Evolutionary conservation across 148 eudicot species (phyloP), one percentile per base, ranked within the genome.

Genomic region (Dianthus caryophyllus): DNA sequence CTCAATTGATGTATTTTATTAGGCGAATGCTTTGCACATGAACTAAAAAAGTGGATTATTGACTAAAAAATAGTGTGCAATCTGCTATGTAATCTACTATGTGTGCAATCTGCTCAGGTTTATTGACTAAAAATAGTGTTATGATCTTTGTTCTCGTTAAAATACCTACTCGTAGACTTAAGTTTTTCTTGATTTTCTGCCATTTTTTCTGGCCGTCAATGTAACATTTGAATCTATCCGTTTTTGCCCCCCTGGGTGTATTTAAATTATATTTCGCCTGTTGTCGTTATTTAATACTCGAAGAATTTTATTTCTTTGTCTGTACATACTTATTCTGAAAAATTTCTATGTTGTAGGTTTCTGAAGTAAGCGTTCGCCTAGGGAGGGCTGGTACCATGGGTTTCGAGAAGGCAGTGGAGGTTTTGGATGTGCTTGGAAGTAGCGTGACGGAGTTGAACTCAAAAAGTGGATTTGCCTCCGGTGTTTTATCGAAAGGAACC

Each of bases 401-500:
- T 59, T 65, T 89, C 33, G 94, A 87, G 71, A 87, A 76, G 74
- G 96, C 96, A 46, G 90, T 90, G 33, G 91, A 93, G 65, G 98
- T 87, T 47, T 71, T 93, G 33, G 98, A 93, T 74, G 88, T 88
- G 70, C 82, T 93, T 60, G 96, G 98, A 51, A 93, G 98, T 76
- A 84, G 96, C 69, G 78, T 93, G 81, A 77, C 96, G 15, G 87
- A 86, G 73, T 77, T 93, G 71, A 87, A 85, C 69, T 70, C 90
- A 41, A 83, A 85, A 66, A 83, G 88, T 71, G 98, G 98, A 49
- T 93, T 93, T 81, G 72, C 85, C 31, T 82, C 88, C 51, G 87
- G 87, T 66, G 69, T 84, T 65, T 56, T 79, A 60, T 72, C 84
- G 59, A 85, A 85, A 75, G 96, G 98, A 69, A 85, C 77, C 61